Conservation (phyloP, 2,329 filamentous ascomycete species). For the Alternaria ventricosa region DNA sequence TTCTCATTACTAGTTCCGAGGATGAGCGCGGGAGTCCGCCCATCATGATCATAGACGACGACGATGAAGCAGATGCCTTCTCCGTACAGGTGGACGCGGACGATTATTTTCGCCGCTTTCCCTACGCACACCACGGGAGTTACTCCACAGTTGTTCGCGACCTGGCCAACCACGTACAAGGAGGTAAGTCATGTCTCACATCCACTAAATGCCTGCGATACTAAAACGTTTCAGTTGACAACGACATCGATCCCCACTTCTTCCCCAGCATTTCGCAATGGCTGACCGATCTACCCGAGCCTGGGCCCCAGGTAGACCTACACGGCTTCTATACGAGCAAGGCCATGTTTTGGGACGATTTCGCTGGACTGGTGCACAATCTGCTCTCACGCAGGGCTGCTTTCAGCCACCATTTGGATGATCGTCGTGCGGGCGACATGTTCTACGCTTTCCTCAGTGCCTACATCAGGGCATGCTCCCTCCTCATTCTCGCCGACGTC, state of each 20-base stretch:
- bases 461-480: conserved; percentile 37
- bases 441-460: conserved; percentile 37
- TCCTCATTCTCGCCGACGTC: conserved; percentile 35
- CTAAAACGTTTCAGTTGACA: conserved; percentile 26
- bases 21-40: conserved; percentile 37
- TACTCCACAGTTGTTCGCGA: conserved; percentile 29
- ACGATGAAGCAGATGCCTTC: conserved; percentile 27
- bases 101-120: conserved; percentile 42
- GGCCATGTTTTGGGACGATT: conserved; percentile 44
- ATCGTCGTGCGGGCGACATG: conserved; percentile 30
- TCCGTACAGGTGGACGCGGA: conserved; percentile 32
- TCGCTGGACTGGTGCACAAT: conserved; percentile 35
- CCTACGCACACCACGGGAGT: conserved; percentile 27
- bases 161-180: conserved; percentile 35
- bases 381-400: conserved; percentile 36
- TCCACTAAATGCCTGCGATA: neutral
- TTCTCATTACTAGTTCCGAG: conserved; percentile 23
- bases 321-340: conserved; percentile 36
- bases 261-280: conserved; percentile 34
- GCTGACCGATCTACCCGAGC: conserved; percentile 37
- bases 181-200: conserved; percentile 20
- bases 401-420: conserved; percentile 38
- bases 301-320: conserved; percentile 26
- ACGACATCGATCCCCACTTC: conserved; percentile 27
- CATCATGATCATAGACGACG: conserved; percentile 49